A percentile compares a stretch with the other conserved stretches of the same genome.
phyloP scores from a whole-genome alignment of 2,329 filamentous ascomycete genomes.

The Nigrospora sphaerica region DNA sequence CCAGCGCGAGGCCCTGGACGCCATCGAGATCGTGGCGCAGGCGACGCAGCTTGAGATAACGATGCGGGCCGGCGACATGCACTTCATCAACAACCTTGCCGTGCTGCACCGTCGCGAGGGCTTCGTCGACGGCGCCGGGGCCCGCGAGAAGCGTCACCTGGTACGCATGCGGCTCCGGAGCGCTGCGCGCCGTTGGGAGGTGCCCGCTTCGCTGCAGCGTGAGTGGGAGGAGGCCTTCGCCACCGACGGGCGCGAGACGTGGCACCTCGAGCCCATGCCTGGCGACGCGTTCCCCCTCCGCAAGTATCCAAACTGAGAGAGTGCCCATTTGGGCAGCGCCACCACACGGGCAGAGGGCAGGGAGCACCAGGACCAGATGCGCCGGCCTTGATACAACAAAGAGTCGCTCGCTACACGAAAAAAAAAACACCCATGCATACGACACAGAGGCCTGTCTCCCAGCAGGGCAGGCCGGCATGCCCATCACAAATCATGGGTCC shows the following conservation, averaged over 20 bases:
- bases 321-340: too few relatives aligned
- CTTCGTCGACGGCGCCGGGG: conserved; percentile 42
- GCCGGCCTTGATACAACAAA: too few relatives aligned
- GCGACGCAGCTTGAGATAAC: conserved; percentile 48
- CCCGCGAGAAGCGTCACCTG: conserved; percentile 44
- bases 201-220: conserved; percentile 39
- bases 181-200: conserved; percentile 40
- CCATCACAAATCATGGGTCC: too few relatives aligned
- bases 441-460: too few relatives aligned
- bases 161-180: conserved; percentile 55
- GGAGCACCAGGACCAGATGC: too few relatives aligned
- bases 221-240: conserved; percentile 50
- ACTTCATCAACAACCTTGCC: conserved; percentile 59
- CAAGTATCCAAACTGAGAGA: conserved; percentile 46
- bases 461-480: too few relatives aligned
- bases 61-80: conserved; percentile 51
- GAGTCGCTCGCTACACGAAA: too few relatives aligned
- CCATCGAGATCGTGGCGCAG: conserved; percentile 45
- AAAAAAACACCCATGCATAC: too few relatives aligned
- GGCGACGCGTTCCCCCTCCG: conserved; percentile 49
- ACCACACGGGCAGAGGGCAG: too few relatives aligned
- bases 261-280: conserved; percentile 57
- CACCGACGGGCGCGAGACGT: conserved; percentile 34
- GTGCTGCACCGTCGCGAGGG: conserved; percentile 53
- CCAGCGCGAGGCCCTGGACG: conserved; percentile 49